Percentiles rank a stretch among this genome's conserved stretches.
phyloP scores from a whole-genome alignment of 805 yeast species.

The Barnettozyma sp. region DNA sequence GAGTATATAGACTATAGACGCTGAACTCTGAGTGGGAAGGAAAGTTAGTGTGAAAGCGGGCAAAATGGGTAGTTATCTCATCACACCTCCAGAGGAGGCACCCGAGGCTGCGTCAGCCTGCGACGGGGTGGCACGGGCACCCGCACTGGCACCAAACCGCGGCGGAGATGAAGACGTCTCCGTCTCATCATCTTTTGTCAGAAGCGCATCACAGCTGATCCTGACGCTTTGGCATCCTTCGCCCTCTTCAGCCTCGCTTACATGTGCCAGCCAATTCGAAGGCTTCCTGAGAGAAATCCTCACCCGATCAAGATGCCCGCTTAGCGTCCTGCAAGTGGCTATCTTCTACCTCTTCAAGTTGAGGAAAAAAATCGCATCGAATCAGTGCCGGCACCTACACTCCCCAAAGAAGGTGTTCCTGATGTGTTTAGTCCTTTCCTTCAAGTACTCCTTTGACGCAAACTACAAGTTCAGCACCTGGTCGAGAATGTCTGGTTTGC shows the following conservation, averaged over 20 bases:
- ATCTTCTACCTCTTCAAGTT: conserved; percentile 56
- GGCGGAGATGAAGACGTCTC: too few species aligned
- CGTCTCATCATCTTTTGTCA: too few species aligned
- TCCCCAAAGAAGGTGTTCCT: conserved; percentile 67
- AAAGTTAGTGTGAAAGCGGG: too few species aligned
- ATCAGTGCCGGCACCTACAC: conserved; percentile 1
- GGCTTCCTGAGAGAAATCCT: conserved; percentile 36
- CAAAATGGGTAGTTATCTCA: too few species aligned
- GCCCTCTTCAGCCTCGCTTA: conserved; percentile 10
- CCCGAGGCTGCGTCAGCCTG: too few species aligned
- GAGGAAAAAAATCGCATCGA: conserved; percentile 22
- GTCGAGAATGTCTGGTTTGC: conserved; percentile 67
- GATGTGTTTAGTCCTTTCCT: conserved; percentile 60
- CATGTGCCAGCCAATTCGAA: conserved; percentile 6
- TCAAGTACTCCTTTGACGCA: conserved; percentile 68
- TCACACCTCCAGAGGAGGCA: too few species aligned
- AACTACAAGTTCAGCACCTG: conserved; percentile 65
- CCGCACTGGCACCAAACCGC: too few species aligned
- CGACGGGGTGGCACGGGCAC: too few species aligned
- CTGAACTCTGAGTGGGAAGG: too few species aligned
- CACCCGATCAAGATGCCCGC: conserved; percentile 50
- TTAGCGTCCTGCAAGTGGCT: conserved; percentile 57
- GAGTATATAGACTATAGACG: too few species aligned
- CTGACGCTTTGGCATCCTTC: conserved; percentile 20
- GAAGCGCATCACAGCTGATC: conserved; percentile 13